Conservation (phyloP, 306 rosid genomes). For the Heteromeles arbutifolia region DNA sequence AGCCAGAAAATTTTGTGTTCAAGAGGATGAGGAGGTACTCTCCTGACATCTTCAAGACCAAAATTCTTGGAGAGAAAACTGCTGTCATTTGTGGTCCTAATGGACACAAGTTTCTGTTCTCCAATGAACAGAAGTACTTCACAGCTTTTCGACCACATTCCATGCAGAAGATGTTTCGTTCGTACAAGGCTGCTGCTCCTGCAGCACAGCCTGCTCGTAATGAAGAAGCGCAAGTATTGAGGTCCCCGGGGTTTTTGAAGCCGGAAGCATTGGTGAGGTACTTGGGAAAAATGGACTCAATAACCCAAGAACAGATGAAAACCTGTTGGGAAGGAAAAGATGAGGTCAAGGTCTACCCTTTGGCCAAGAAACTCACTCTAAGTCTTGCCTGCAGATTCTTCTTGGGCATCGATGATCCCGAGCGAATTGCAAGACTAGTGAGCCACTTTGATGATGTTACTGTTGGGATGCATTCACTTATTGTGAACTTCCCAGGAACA, state of each 20-base stretch:
- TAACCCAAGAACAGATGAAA: conserved; percentile 30
- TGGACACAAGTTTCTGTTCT: conserved; percentile 39
- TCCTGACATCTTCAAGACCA: conserved; percentile 38
- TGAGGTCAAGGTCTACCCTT: conserved; percentile 25
- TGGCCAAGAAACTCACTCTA: conserved; percentile 31
- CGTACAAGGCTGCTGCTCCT: neutral
- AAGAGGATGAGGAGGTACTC: conserved; percentile 26
- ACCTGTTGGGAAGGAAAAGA: conserved; percentile 39
- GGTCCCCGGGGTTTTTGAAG: conserved; percentile 35
- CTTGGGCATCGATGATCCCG: conserved; percentile 27
- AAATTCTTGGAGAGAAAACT: conserved; percentile 40
- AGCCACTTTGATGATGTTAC: conserved; percentile 24
- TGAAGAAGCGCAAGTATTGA: neutral
- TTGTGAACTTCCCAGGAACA: conserved; percentile 39
- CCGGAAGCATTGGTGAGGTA: conserved; percentile 40
- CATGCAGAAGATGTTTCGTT: conserved; percentile 11
- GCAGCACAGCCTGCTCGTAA: neutral
- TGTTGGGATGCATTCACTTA: conserved; percentile 30
- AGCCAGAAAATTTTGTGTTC: conserved; percentile 29
- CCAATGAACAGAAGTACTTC: conserved; percentile 37
- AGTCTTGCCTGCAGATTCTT: conserved; percentile 33
- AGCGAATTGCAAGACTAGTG: conserved; percentile 14
- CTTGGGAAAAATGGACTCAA: conserved; percentile 35
- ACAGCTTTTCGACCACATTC: conserved; percentile 20
- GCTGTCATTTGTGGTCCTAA: conserved; percentile 39